Evolutionary conservation across 495 filamentous ascomycete species (phyloP), one percentile per base, ranked within the genome.

Genomic region (Rusavskia elegans): DNA sequence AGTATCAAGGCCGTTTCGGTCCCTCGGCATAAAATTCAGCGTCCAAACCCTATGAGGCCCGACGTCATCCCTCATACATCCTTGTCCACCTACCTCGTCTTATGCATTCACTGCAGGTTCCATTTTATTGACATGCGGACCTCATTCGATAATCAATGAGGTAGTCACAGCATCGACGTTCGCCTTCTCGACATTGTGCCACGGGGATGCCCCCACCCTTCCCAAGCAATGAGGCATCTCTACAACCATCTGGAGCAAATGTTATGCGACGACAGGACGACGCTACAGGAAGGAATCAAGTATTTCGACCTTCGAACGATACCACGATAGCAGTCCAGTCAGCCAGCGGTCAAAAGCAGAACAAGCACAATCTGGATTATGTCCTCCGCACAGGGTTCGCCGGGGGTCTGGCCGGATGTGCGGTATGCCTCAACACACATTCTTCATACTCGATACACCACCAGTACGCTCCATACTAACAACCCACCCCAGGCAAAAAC

Each of bases 371-470:
- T 60, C 61, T 82, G 45, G 84, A 94, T 52, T 98, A 96, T 69
- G 70, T 90, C 44, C 67, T 84, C 63, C 75, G 83, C 58, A 89
- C 81, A 53, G 87, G 84, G 17, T 63, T 93, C 41, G 90, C 90
- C 13, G 90, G 90, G 45, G 90, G 90, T 13, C 44, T 94, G 53
- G 92, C 90, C 38, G 90, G 88, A 55, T 87, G 87, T 71, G 84
- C 83, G 55, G 85, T 89, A 79, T 53, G 83, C 44, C 42, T 37
- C 50, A 7, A 35, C 14, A 37, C 11, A 30, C 39, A 46, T 36
- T n/a, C 46, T 50, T 45, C 23, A 30, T 44, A 37, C 25, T 32
- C 21, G 27, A 52, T 39, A 30, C 35, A 14, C 13, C 53, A 46
- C 13, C 38, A 48, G 50, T 23, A 38, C 27, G 29, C 37, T 52